Evolutionary conservation across 331 rosid species (phyloP).

Genomic region (Malus hybrid): DNA sequence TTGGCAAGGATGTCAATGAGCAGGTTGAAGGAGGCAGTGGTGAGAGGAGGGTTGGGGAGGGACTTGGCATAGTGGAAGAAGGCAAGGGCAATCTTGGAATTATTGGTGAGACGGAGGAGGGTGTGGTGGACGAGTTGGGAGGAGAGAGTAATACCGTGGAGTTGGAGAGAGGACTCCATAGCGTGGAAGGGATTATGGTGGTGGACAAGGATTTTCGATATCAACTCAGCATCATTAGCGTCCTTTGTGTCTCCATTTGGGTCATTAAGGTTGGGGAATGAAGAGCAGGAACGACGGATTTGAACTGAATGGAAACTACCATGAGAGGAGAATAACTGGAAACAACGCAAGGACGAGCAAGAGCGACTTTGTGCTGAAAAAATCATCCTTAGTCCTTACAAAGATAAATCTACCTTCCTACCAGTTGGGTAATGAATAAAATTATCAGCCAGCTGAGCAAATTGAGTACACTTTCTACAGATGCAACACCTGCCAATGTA

Average conservation of each 20-base stretch:
- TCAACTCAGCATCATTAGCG: constrained; percentile 47
- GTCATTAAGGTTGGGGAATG: neutral
- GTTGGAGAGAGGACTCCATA: constrained; percentile 65
- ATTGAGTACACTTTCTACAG: neutral
- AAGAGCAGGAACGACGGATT: neutral
- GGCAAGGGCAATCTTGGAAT: constrained; percentile 68
- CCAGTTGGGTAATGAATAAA: neutral
- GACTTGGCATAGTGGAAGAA: constrained; percentile 56
- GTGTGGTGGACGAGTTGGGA: constrained; percentile 49
- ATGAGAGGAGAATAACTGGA: neutral
- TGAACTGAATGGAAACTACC: neutral
- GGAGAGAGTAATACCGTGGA: constrained; percentile 59
- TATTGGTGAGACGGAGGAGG: constrained; percentile 58
- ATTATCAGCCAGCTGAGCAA: neutral
- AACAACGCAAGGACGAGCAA: neutral
- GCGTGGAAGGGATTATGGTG: constrained; percentile 87
- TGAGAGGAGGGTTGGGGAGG: constrained; percentile 42
- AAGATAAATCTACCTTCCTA: neutral
- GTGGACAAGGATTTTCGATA: constrained; percentile 48
- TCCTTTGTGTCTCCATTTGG: constrained; percentile 25
- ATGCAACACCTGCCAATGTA: no score
- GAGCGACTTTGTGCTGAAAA: neutral
- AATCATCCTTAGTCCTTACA: neutral
- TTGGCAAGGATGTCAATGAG: constrained; percentile 53
- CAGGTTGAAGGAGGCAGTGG: constrained; percentile 42